Conservation (phyloP, 2,329 filamentous ascomycete species). For the Berkeleyomyces rouxiae region DNA sequence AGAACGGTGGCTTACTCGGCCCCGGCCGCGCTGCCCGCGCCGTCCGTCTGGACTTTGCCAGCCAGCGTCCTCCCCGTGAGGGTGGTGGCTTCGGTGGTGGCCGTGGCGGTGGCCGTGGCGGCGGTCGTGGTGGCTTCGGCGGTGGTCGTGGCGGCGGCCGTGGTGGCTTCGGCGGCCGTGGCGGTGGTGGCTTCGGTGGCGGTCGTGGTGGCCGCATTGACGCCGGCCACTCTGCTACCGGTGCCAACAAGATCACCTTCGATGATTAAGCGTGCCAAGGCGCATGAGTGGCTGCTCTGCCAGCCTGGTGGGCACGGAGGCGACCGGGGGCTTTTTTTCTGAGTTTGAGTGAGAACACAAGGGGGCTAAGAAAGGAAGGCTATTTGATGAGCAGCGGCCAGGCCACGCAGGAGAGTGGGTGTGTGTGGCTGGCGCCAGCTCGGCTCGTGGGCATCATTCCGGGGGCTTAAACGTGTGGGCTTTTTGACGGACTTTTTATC, state of each 20-base stretch:
- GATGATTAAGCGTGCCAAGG: conserved; percentile 20
- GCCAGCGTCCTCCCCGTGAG: conserved; percentile 45
- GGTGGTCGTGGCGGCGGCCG: conserved; percentile 33
- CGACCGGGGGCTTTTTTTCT: not conserved
- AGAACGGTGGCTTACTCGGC: conserved; percentile 49
- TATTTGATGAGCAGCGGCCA: not conserved
- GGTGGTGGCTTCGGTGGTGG: conserved; percentile 34
- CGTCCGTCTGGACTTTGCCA: conserved; percentile 70
- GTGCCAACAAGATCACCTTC: conserved; percentile 60
- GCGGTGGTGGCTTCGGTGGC: conserved; percentile 24
- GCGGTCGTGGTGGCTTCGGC: conserved; percentile 28
- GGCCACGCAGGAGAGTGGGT: not conserved
- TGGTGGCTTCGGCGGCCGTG: conserved; percentile 34
- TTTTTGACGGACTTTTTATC: conserved; percentile 12
- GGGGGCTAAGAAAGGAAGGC: not conserved
- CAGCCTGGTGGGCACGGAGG: not conserved
- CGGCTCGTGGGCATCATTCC: conserved; percentile 7
- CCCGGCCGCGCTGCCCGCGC: conserved; percentile 52
- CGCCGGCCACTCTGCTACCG: conserved; percentile 27
- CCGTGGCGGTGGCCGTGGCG: conserved; percentile 34
- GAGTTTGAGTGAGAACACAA: not conserved
- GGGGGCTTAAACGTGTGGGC: conserved; percentile 13
- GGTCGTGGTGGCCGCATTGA: conserved; percentile 22
- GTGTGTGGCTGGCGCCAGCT: not conserved
- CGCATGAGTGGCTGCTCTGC: not conserved